phyloP scores from a whole-genome alignment of 75 land plant species.

The Azolla pinnata region DNA sequence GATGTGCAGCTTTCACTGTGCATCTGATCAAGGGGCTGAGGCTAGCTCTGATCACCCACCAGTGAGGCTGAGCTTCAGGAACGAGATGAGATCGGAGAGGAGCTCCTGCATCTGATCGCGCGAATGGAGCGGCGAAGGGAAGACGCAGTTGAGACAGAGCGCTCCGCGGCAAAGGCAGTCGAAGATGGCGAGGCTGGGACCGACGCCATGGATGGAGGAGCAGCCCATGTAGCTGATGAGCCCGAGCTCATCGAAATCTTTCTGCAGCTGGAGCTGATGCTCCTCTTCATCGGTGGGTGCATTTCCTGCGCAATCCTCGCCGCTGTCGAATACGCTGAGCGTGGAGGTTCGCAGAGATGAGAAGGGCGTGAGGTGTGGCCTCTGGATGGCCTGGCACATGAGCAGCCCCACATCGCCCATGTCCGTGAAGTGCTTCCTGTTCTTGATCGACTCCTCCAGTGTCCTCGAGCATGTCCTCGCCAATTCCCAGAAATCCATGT shows the following conservation, averaged over 20 bases:
- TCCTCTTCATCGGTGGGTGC: constrained; percentile 25
- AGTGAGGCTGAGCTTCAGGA: no score
- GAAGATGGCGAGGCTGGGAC: constrained; percentile 72
- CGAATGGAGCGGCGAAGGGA: constrained; percentile 71
- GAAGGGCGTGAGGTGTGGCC: constrained; percentile 66
- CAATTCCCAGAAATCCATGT: constrained; percentile 63
- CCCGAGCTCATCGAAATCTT: no score
- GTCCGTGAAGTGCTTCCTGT: constrained; percentile 78
- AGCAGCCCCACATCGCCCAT: constrained; percentile 84
- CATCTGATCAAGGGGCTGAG: no score
- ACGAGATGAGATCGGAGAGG: no score
- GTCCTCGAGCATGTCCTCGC: constrained; percentile 48
- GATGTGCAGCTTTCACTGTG: no score
- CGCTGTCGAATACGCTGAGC: constrained; percentile 63
- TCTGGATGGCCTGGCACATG: constrained; percentile 79
- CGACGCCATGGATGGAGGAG: constrained; percentile 78
- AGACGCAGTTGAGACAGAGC: constrained; percentile 68
- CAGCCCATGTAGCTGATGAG: constrained; percentile 67
- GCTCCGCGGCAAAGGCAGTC: constrained; percentile 56
- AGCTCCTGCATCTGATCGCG: constrained; percentile 55
- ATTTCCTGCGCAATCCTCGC: no score
- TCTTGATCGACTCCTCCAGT: constrained; percentile 37
- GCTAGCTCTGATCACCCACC: no score
- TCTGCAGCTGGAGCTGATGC: constrained; percentile 6
- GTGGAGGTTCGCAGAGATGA: constrained; percentile 67